Percentiles rank a stretch among this genome's conserved stretches.
Conservation (phyloP, 129 eudicot genomes). For the Chrysanthemum lavandulifolium region DNA sequence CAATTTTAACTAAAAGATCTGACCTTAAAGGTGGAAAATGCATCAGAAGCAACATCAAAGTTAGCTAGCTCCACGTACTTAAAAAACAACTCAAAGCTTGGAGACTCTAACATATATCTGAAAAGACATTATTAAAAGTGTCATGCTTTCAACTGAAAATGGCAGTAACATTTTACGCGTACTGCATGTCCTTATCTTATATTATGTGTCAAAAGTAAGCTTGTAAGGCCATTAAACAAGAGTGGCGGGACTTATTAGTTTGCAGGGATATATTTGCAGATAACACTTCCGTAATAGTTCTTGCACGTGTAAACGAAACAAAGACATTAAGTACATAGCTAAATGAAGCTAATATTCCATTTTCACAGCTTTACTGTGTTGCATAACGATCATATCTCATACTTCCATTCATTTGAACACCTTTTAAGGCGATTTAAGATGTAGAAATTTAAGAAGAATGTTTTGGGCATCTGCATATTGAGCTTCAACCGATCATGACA, state of each 20-base stretch:
- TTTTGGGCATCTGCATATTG: not conserved
- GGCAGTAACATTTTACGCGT: not conserved
- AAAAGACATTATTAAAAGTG: constrained; percentile 25
- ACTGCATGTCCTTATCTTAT: not conserved
- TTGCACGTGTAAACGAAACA: not conserved
- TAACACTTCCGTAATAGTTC: not conserved
- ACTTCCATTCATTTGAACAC: not conserved
- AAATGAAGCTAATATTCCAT: not conserved
- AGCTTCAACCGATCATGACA: not conserved
- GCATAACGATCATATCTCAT: not conserved
- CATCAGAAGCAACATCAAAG: constrained; percentile 97
- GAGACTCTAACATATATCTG: constrained; percentile 94
- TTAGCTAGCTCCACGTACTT: constrained; percentile 90
- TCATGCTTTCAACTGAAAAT: constrained; percentile 10
- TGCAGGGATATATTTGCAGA: not conserved
- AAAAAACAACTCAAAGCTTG: constrained; percentile 90
- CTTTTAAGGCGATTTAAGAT: not conserved
- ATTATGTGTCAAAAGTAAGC: not conserved
- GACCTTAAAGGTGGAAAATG: constrained; percentile 96
- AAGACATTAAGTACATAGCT: not conserved
- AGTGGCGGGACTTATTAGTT: not conserved
- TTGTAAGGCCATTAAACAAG: not conserved
- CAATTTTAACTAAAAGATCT: constrained; percentile 28
- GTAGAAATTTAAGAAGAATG: not conserved
- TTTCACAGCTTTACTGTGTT: not conserved